Percentiles rank a stretch among this genome's conserved stretches.
Conservation (phyloP, 768 basidiomycete genomes). For the Pisolithus microcarpus region DNA sequence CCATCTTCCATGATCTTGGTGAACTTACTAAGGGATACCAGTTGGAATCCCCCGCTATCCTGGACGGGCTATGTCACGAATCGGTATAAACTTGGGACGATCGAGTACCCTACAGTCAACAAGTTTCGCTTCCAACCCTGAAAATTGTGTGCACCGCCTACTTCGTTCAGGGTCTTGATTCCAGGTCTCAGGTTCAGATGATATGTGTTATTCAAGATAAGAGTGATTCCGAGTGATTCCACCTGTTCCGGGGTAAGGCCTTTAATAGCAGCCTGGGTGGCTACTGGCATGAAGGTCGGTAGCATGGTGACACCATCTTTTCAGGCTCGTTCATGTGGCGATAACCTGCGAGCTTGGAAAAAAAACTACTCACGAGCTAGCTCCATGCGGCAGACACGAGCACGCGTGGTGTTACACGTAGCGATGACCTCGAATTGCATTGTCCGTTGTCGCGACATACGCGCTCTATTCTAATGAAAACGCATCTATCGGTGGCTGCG, state of each 20-base stretch:
- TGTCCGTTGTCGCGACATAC: not conserved
- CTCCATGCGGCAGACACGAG: conserved; percentile 80
- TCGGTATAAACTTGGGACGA: not conserved
- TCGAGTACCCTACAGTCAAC: conserved; percentile 54
- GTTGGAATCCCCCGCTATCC: conserved; percentile 89
- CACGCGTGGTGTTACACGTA: conserved; percentile 72
- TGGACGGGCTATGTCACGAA: conserved; percentile 20
- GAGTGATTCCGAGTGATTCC: conserved; percentile 70
- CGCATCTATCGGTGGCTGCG: too few species aligned
- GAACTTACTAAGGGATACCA: conserved; percentile 80
- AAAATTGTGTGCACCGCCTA: conserved; percentile 83
- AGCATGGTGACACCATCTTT: conserved; percentile 75
- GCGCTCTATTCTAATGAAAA: not conserved
- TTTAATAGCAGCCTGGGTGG: conserved; percentile 89
- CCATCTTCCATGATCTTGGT: conserved; percentile 85
- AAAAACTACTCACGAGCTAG: conserved; percentile 53
- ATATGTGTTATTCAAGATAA: conserved; percentile 88
- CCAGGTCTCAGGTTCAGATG: conserved; percentile 86
- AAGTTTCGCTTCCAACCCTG: conserved; percentile 86
- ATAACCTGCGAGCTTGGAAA: not conserved
- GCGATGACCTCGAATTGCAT: conserved; percentile 85
- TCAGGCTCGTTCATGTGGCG: not conserved
- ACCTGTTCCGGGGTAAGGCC: conserved; percentile 83
- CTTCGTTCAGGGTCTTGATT: conserved; percentile 59
- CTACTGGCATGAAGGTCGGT: conserved; percentile 92